These are phyloP conservation scores for Aspergillus unguis DNA, from an alignment of 2,329 filamentous ascomycete species.

Conservation along the genomic window DNA sequence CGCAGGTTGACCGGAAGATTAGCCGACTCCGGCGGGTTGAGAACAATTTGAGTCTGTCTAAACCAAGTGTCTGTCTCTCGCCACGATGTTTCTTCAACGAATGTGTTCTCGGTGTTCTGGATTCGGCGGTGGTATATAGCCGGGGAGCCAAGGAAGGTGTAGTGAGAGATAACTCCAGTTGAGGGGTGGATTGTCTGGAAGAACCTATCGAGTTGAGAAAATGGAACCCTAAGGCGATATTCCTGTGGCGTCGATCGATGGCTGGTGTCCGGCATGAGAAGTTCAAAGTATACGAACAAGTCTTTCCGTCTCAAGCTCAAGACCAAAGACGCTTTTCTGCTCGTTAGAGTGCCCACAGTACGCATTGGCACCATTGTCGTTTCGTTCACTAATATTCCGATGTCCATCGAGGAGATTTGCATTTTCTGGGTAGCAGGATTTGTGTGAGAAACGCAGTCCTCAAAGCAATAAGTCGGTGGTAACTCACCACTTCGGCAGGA, in stretches of 20 bases:
- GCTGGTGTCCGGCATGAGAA: slow-evolving; percentile 26
- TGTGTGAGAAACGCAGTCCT: background rate
- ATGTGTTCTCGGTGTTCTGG: slow-evolving; percentile 36
- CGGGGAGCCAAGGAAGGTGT: slow-evolving; percentile 42
- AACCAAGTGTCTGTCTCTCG: slow-evolving; percentile 57
- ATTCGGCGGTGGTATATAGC: slow-evolving; percentile 46
- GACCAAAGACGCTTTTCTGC: slow-evolving; percentile 31
- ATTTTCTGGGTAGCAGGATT: slow-evolving; percentile 36
- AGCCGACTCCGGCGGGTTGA: slow-evolving; percentile 36
- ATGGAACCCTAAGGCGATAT: slow-evolving; percentile 46
- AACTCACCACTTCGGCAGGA: slow-evolving; percentile 37
- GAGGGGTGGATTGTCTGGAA: slow-evolving; percentile 31
- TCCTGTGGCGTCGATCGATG: slow-evolving; percentile 14
- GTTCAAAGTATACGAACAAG: slow-evolving; percentile 46
- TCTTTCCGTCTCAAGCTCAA: slow-evolving; percentile 46
- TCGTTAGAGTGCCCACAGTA: slow-evolving; percentile 30
- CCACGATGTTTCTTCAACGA: slow-evolving; percentile 50
- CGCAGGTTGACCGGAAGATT: slow-evolving; percentile 45
- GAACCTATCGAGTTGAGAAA: slow-evolving; percentile 42
- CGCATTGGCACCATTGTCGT: slow-evolving; percentile 60
- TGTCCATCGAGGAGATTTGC: slow-evolving; percentile 51
- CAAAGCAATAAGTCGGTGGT: background rate
- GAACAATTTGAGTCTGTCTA: slow-evolving; percentile 62
- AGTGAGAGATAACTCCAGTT: slow-evolving; percentile 27
- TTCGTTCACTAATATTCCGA: slow-evolving; percentile 58